Conservation (phyloP, 2,329 filamentous ascomycete genomes). For the Fusarium sambucinum region DNA sequence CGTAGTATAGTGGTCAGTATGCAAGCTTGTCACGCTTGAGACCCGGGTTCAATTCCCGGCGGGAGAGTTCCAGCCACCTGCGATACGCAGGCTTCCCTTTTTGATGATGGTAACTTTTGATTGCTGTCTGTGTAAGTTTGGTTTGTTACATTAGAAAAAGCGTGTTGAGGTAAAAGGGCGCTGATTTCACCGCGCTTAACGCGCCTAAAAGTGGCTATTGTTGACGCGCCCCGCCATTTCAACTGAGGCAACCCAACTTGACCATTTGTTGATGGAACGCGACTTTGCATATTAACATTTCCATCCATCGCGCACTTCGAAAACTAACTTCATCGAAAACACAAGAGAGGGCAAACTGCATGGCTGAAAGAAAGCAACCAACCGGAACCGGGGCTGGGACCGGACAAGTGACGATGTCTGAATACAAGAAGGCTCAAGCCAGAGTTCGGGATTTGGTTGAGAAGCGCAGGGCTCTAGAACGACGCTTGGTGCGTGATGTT, state of each 20-base stretch:
- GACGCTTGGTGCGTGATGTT: slow-evolving; percentile 52
- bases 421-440: slow-evolving; percentile 64
- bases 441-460: slow-evolving; percentile 62
- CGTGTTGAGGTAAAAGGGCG: not conserved
- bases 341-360: slow-evolving; percentile 23
- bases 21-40: slow-evolving; percentile 35
- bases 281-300: slow-evolving; percentile 7
- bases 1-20: slow-evolving; percentile 30
- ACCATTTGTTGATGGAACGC: slow-evolving; percentile 13
- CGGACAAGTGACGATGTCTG: slow-evolving; percentile 56
- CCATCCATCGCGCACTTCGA: not conserved
- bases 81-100: slow-evolving; percentile 12
- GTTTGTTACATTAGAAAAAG: not conserved
- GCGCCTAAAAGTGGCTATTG: slow-evolving; percentile 9
- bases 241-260: slow-evolving; percentile 12
- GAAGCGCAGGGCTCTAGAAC: slow-evolving; percentile 55
- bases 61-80: slow-evolving; percentile 30
- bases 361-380: slow-evolving; percentile 53
- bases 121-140: not conserved
- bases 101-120: not conserved
- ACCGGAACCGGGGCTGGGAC: slow-evolving; percentile 42
- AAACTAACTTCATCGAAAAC: not conserved
- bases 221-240: slow-evolving; percentile 28
- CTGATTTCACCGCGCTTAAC: slow-evolving; percentile 8
- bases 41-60: slow-evolving; percentile 35